Evolutionary conservation across 208 protist species (phyloP).

Genomic region (Zelonia costaricensis): DNA sequence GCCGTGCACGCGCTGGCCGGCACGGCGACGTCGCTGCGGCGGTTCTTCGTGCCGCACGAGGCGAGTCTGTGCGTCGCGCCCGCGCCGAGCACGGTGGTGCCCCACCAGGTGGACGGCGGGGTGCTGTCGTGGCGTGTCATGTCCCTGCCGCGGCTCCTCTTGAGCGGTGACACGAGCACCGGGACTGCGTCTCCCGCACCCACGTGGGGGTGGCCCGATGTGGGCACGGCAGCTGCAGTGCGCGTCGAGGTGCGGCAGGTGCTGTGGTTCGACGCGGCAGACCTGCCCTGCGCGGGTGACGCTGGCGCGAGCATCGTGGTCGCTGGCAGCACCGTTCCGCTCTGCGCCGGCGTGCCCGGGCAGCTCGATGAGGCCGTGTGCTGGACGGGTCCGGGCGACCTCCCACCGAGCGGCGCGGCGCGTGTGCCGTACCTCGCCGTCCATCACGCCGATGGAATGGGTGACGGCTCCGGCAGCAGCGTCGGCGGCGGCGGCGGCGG

Average conservation of each 20-base stretch:
- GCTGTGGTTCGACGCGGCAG: conserved; percentile 11
- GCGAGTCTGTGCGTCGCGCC: conserved; percentile 6
- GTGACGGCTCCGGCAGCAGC: background rate
- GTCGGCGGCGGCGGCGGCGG: too few relatives aligned
- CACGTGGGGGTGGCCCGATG: conserved; percentile 24
- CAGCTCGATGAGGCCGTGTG: background rate
- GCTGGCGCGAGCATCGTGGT: too few relatives aligned
- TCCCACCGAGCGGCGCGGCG: conserved; percentile 6
- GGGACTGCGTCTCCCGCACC: background rate
- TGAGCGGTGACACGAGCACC: background rate
- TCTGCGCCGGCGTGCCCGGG: background rate
- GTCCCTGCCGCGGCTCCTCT: conserved; percentile 20
- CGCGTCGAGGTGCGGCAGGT: conserved; percentile 18
- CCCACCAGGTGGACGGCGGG: conserved; percentile 6
- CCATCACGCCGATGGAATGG: background rate
- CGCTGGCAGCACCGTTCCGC: background rate
- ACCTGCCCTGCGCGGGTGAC: conserved; percentile 4
- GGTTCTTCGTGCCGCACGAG: conserved; percentile 24
- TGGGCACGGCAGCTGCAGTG: conserved; percentile 11
- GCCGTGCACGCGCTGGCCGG: background rate
- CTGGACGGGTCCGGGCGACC: conserved; percentile 2
- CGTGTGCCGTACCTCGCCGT: conserved; percentile 12
- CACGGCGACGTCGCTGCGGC: background rate
- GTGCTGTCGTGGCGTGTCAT: conserved; percentile 19
- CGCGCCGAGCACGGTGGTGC: conserved; percentile 1